Evolutionary conservation across 176 grass and related monocot genomes (phyloP), one percentile per base, ranked within the genome.

Genomic region (Paspalum notatum): DNA sequence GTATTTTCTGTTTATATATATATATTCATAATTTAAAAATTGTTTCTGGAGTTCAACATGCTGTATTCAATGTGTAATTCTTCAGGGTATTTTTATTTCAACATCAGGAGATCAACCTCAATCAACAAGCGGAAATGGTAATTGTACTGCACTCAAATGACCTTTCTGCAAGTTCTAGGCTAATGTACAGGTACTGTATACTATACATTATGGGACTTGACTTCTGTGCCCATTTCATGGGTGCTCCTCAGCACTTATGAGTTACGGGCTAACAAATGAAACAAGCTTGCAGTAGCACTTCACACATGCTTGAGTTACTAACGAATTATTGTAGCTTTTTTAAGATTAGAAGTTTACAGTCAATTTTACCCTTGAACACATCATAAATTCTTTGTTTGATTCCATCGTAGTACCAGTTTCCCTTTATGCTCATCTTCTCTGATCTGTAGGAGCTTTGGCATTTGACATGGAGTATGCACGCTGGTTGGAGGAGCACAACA

Each of bases 71-170:
- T 51, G 47, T 10, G 32, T 88, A 24, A 66, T 64, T 77, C 59
- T 90, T 62, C 75, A 98, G 95, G 95, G 92, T n/a, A 80, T 95
- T 48, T 95, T 98, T 75, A 95, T 98, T 80, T 98, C 92, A 25
- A 84, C 86, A 13, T 89, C 90, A 45, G 90, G 85, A 45, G 90
- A 93, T 86, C 95, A 98, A 72, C 26, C 84, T 65, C 92, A 95
- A 43, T 74, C 88, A 66, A 74, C 57, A 18, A 71, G 70, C 8
- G 90, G 87, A 91, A 98, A 91, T 91, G 95, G 95, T 94, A 94
- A 54, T 32, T 2, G 26, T 32, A 50, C 21, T 66, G 41, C 49
- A 83, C 38, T 74, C 62, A 63, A 76, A 71, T 62, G 74, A 9
- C 25, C 50, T 62, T 55, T 81, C 45, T 69, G 21, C 22, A 76